A percentile compares a stretch with the other conserved stretches of the same genome.
Conservation (phyloP, 352 stramenopile genomes). For the Globisporangium emineosum region DNA sequence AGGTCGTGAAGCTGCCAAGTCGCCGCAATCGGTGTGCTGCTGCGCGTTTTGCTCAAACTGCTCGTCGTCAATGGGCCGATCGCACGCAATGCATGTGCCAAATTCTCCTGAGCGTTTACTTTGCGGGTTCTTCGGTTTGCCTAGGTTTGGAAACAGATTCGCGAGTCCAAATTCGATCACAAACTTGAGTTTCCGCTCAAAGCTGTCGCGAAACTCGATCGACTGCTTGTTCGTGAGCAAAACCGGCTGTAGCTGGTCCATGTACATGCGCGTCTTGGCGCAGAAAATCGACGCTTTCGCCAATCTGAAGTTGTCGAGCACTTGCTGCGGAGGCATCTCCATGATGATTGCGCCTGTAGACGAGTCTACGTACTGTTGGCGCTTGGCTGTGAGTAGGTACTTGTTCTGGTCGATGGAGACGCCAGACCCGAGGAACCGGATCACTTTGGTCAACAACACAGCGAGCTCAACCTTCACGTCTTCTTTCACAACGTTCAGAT, state of each 20-base stretch:
- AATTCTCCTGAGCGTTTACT: conserved; percentile 26
- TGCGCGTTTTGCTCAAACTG: background rate
- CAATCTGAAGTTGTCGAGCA: conserved; percentile 48
- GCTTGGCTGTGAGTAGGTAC: conserved; percentile 41
- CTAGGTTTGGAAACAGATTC: conserved; percentile 57
- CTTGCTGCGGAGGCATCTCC: conserved; percentile 36
- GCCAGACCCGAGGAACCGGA: conserved; percentile 52
- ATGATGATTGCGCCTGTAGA: conserved; percentile 36
- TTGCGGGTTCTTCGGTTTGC: conserved; percentile 29
- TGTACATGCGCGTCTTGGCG: conserved; percentile 30
- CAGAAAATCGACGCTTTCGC: conserved; percentile 44
- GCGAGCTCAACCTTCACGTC: conserved; percentile 36
- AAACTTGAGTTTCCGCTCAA: conserved; percentile 42
- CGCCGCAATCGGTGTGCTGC: background rate
- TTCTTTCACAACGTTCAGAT: conserved; percentile 4
- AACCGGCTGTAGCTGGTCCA: conserved; percentile 53
- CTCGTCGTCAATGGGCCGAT: conserved; percentile 49
- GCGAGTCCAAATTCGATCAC: conserved; percentile 57
- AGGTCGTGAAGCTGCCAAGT: background rate
- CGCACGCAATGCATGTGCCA: conserved; percentile 61
- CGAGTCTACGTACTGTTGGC: conserved; percentile 29
- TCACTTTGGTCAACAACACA: conserved; percentile 45
- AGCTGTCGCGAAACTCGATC: conserved; percentile 42
- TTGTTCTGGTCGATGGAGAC: conserved; percentile 67
- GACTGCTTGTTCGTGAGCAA: conserved; percentile 33